Evolutionary conservation across 2,329 filamentous ascomycete genomes (phyloP), one percentile per base, ranked within the genome.

Genomic region (Aspergillus uvarum): DNA sequence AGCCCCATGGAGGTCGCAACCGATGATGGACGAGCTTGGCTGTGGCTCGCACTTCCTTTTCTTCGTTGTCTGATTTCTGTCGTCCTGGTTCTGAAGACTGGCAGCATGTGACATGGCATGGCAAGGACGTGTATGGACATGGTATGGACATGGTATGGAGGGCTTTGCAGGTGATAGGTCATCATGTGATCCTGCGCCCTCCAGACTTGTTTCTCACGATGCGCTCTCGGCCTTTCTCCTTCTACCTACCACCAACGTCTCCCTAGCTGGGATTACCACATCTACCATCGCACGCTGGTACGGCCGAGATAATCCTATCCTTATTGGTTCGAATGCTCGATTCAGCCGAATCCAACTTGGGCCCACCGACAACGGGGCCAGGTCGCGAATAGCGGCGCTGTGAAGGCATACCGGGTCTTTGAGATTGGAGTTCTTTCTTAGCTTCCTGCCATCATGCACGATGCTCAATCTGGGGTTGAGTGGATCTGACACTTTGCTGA

Each of bases 401-500:
- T 35, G 14, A 19, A 44, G 14, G 16, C 38, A 44, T 2, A 4
- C 14, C 5, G 14, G 16, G 16, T 7, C 16, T 44, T 44, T 7
- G 38, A 44, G 6, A 19, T 35, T 35, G 32, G 32, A 35, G 32
- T 3, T 16, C 32, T 12, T 35, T 35, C 32, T 24, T 29, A 54
- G 24, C 42, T 47, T 35, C 51, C 32, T 35, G 16, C 16, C 51
- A n/a, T 21, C n/a, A 24, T 24, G 14, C 11, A 32, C 26, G 11
- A 44, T 31, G 26, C 29, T 21, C 42, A 12, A 29, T 53, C 59
- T 54, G 4, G 22, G 50, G 22, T 54, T 59, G 10, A 22, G 21
- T 21, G 58, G 56, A 21, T 8, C 54, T 21, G 54, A 60, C 42
- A 16, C 47, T 14, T 24, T 54, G 26, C 38, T 51, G 12, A 51